phyloP scores from a whole-genome alignment of 2,329 filamentous ascomycete genomes.

The Apiospora rasikravindrae region DNA sequence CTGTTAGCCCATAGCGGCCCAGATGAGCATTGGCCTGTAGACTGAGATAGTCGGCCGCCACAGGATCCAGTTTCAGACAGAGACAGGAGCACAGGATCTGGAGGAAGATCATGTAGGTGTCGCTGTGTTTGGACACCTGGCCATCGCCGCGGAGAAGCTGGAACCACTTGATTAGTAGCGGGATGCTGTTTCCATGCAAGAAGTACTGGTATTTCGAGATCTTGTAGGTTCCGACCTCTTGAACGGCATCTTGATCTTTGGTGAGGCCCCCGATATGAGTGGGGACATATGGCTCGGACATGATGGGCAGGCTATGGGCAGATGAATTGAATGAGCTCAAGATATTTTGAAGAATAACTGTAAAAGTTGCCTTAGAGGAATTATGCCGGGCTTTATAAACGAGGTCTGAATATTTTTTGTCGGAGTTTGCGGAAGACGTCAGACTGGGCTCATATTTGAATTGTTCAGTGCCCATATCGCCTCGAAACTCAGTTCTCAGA shows the following conservation, averaged over 20 bases:
- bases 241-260: not conserved
- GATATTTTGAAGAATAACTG: not conserved
- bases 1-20: not conserved
- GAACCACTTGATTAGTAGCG: too few species aligned
- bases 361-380: not conserved
- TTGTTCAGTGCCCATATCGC: not conserved
- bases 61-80: not conserved
- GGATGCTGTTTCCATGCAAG: not conserved
- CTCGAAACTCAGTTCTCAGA: not conserved
- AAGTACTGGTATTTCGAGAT: not conserved
- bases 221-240: not conserved
- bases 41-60: not conserved
- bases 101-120: not conserved
- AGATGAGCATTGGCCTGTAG: not conserved
- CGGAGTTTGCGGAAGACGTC: too few species aligned
- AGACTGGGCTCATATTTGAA: too few species aligned
- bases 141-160: not conserved
- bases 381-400: not conserved
- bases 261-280: not conserved
- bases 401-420: not conserved
- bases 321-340: too few species aligned
- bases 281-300: not conserved
- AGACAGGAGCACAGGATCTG: not conserved
- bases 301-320: not conserved
- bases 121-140: not conserved